Evolutionary conservation across 805 yeast species (phyloP), one percentile per base, ranked within the genome.

Genomic region (Teunomyces aglyptinius): DNA sequence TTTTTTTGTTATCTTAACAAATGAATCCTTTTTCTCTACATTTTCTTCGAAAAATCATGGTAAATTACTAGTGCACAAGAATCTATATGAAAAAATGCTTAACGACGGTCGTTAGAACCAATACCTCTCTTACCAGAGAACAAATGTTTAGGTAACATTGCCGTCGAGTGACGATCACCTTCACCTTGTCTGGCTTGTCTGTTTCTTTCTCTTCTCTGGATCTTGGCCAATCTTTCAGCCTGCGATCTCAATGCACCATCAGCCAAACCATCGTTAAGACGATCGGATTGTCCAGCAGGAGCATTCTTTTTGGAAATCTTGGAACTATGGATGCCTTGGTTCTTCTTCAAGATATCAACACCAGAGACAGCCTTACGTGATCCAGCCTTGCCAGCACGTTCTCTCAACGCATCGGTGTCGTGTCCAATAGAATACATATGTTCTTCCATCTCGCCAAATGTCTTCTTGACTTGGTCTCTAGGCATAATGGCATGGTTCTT

Each of bases 51-150:
- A n/a, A 31, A 31, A 36, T 22, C 39, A 36, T n/a, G 13, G 15
- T 20, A 35, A 12, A 22, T 16, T 18, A 36, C 39, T 36, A 36
- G 39, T 36, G 28, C 39, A 36, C 39, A 36, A 20, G 39, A 19
- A 36, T 36, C 39, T 36, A 36, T 38, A 38, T 22, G 20, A 11
- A 38, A 41, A 26, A 16, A 11, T n/a, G 28, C 26, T 60, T 76
- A 89, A 78, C 98, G 92, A 73, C 87, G 81, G 68, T 89, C 96
- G 53, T 89, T 84, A 68, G 85, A 86, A 68, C 97, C 97, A 61
- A 82, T 83, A 76, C 97, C 96, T 74, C 99, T 84, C 80, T 94
- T 94, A 73, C 99, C 99, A 60, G 89, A 74, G 76, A 86, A 87
- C 79, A 94, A 77, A 73, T 94, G 99, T 77, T 91, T 92, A 53